Evolutionary conservation across 1,139 yeast genomes (phyloP).

Genomic region (Candida labiduridarum): DNA sequence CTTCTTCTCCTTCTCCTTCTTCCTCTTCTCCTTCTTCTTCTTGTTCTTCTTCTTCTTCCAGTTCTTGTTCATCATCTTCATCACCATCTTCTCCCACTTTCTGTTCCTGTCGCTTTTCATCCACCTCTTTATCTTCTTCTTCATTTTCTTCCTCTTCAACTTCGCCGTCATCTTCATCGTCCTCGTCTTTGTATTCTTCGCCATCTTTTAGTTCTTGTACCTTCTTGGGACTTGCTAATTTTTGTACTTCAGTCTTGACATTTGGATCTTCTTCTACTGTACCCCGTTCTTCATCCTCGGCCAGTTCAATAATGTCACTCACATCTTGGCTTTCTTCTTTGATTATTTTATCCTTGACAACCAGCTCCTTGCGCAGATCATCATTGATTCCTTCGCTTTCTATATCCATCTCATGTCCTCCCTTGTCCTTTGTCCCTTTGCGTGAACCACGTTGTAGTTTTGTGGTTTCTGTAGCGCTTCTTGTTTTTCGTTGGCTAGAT

Average conservation of each 20-base stretch:
- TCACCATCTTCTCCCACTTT: slow-evolving; percentile 16
- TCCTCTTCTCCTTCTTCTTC: slow-evolving; percentile 12
- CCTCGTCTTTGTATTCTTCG: not conserved
- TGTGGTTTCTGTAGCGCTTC: slow-evolving; percentile 8
- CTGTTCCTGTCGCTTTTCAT: slow-evolving; percentile 15
- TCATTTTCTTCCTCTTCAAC: slow-evolving; percentile 11
- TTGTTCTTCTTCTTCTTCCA: slow-evolving; percentile 14
- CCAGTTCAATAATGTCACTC: not conserved
- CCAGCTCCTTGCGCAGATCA: not conserved
- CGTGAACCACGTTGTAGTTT: slow-evolving; percentile 5
- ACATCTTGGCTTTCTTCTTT: not conserved
- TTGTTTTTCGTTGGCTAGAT: slow-evolving; percentile 8
- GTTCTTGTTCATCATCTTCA: slow-evolving; percentile 16
- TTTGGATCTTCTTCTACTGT: slow-evolving; percentile 13
- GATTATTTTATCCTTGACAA: slow-evolving; percentile 2
- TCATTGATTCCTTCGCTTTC: slow-evolving; percentile 12
- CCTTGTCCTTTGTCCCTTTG: slow-evolving; percentile 13
- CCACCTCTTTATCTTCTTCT: slow-evolving; percentile 2
- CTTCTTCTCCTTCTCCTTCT: slow-evolving; percentile 15
- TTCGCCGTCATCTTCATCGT: slow-evolving; percentile 5
- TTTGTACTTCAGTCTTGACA: not conserved
- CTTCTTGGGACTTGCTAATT: slow-evolving; percentile 6
- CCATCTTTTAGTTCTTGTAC: not conserved
- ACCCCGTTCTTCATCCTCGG: slow-evolving; percentile 3
- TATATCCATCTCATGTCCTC: slow-evolving; percentile 1